These are phyloP conservation scores for Musa schizocarpa DNA, from an alignment of 176 grass and related monocot species.

Conservation along the genomic window DNA sequence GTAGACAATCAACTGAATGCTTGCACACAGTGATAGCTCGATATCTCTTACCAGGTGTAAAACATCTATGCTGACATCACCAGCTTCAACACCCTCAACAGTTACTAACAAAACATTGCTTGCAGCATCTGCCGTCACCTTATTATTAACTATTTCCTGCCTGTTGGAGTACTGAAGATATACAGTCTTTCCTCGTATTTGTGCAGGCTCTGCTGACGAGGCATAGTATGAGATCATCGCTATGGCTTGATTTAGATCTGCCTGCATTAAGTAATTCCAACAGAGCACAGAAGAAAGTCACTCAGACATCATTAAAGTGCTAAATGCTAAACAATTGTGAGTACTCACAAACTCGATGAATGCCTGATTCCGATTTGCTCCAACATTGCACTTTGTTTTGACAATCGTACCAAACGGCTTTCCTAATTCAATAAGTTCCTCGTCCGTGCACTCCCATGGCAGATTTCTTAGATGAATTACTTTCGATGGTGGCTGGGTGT, in stretches of 20 bases:
- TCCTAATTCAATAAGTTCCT: conserved; percentile 88
- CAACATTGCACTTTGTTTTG: conserved; percentile 81
- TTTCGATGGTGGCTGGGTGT: conserved; percentile 87
- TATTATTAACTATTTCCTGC: conserved; percentile 91
- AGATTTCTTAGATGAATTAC: conserved; percentile 91
- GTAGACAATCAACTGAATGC: too few species aligned
- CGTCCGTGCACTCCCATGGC: conserved; percentile 80
- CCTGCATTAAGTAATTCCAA: conserved; percentile 25
- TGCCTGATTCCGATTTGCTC: conserved; percentile 90
- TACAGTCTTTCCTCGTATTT: conserved; percentile 91
- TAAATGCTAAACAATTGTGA: too few species aligned
- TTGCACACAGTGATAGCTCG: too few species aligned
- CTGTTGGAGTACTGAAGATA: conserved; percentile 99
- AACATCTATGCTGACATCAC: conserved; percentile 94
- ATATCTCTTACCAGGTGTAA: conserved; percentile 59
- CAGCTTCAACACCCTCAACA: conserved; percentile 90
- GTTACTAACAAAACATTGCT: conserved; percentile 96
- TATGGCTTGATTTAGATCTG: conserved; percentile 82
- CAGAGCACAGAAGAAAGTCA: too few species aligned
- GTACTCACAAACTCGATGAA: conserved; percentile 83
- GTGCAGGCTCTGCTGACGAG: conserved; percentile 80
- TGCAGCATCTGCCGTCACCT: conserved; percentile 60
- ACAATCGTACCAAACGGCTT: conserved; percentile 86
- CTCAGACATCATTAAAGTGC: too few species aligned
- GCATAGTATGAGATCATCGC: conserved; percentile 97